Percentiles rank a stretch among this genome's conserved stretches.
Conservation (phyloP, 192 early-diverging fungal genomes). For the Backusella mclennaniae region DNA sequence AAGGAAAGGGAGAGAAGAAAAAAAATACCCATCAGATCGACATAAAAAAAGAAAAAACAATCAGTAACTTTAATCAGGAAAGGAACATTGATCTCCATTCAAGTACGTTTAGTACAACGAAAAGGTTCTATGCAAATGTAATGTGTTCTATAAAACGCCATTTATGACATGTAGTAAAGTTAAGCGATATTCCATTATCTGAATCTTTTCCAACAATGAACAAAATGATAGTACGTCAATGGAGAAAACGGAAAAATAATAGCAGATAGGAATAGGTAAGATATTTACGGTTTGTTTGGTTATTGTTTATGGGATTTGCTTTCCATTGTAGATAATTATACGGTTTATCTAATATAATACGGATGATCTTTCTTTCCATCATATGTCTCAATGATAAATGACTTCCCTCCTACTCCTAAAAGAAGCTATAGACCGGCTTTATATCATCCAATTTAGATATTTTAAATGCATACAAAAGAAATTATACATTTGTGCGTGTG, state of each 20-base stretch:
- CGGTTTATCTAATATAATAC: neutral
- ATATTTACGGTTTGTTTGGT: neutral
- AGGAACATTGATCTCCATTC: neutral
- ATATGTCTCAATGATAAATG: neutral
- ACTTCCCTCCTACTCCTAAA: neutral
- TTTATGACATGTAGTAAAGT: neutral
- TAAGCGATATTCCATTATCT: neutral
- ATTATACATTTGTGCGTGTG: neutral
- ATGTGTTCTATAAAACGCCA: neutral
- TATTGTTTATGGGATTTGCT: neutral
- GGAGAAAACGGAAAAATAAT: too few species aligned
- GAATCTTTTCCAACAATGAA: too few species aligned
- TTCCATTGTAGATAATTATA: neutral
- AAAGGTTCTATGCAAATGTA: neutral
- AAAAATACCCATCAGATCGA: neutral
- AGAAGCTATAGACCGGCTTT: neutral
- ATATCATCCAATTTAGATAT: neutral
- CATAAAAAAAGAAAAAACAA: neutral
- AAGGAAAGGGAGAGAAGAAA: neutral
- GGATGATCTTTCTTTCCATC: neutral
- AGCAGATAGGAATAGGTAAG: neutral
- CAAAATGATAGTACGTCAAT: too few species aligned
- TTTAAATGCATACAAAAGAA: slow-evolving; percentile 3
- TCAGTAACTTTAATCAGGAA: neutral
- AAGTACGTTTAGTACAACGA: neutral